These are phyloP conservation scores for Chaetoscypha palmicola DNA, from an alignment of 2,329 filamentous ascomycete species.

Conservation along the genomic window DNA sequence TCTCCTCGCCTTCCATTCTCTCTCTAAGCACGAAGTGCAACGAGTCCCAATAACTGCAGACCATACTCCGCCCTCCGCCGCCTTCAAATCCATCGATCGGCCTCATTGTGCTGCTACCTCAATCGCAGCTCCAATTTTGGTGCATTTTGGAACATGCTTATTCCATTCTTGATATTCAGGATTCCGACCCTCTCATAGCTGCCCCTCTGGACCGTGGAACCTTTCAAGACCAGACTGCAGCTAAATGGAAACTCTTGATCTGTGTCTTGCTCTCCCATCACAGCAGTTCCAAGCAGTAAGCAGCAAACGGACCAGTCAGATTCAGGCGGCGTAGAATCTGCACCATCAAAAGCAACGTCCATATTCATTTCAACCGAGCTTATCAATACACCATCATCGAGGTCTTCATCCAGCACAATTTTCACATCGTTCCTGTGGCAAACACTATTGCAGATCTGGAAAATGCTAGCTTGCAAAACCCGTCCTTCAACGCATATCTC, in stretches of 20 bases:
- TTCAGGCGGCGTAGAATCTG: not conserved
- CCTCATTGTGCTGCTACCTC: no score
- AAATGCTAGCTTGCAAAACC: not conserved
- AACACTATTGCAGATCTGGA: not conserved
- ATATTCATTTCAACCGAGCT: not conserved
- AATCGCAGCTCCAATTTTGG: no score
- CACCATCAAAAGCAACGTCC: not conserved
- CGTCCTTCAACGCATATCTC: not conserved
- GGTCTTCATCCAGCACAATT: not conserved
- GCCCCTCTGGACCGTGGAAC: not conserved
- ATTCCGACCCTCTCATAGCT: constrained; percentile 1
- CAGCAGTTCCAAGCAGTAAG: not conserved
- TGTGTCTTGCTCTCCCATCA: not conserved
- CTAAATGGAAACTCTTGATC: not conserved
- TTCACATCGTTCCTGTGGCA: not conserved
- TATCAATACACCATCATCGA: constrained; percentile 1
- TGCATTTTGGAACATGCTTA: no score
- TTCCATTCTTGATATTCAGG: constrained; percentile 5
- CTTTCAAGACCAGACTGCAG: not conserved
- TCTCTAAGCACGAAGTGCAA: no score
- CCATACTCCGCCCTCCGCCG: no score
- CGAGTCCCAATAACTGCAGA: no score
- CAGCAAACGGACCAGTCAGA: not conserved
- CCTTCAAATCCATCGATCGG: no score
- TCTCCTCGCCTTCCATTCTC: no score